Base-by-base conservation (phyloP, 179 eudicot species). In the Actinidia arguta region DNA sequence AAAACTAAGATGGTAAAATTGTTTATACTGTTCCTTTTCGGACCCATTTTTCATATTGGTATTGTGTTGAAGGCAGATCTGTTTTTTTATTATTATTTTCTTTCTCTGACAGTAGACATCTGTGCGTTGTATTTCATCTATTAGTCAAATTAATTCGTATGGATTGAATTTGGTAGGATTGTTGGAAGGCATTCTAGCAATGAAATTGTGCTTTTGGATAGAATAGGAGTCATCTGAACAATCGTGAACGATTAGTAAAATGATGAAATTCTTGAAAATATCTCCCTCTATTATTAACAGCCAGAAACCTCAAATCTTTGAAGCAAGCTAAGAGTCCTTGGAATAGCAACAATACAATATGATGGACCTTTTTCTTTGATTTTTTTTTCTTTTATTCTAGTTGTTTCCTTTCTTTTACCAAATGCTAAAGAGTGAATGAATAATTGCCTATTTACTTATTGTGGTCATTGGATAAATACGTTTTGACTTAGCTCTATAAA, bases 131-230 rank as follows among this genome's bases (percentile, higher is more conserved):
- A 44, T 31, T 75, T 75, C 61, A 24, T 54, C 12, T 25, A 31
- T 75, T 52, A 52, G 46, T 75, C 42, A 22, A 73, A 73, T 24
- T 24, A 25, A 47, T 8, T 27, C 25, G 8, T 54, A 54, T 16
- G 63, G n/a, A 73, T 4, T 73, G 76, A 12, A 25, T 44, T 50
- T 51, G 59, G 59, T 24, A 25, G 76, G 59, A 72, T 52, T 74
- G 59, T 13, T 51, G 39, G 10, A 18, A 52, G 47, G 78, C 20
- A 76, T 58, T 58, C 68, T 76, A 58, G 17, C 27, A 56, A 12
- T 55, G 25, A 56, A 39, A 18, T 54, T 55, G 25, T 75, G 25
- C 25, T 36, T 3, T 25, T 75, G 18, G 7, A 8, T 22, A 46
- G 1, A 71, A 50, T 73, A 24, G 46, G 13, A 27, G 51, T 17